Evolutionary conservation across 2,329 filamentous ascomycete species (phyloP), one percentile per base, ranked within the genome.

Genomic region (Biscogniauxia mediterranea): DNA sequence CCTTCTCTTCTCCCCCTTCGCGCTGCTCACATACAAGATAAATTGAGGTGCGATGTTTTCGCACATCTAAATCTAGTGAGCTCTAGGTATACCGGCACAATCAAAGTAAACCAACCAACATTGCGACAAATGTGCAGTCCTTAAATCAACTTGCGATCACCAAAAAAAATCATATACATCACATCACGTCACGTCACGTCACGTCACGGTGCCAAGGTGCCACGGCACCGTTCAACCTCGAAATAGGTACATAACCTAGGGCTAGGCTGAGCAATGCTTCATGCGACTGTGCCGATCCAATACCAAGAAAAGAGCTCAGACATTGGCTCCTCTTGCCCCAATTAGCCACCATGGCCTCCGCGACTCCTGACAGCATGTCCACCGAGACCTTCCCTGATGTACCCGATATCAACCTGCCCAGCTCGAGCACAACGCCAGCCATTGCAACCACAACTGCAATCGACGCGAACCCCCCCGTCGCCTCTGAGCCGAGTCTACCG

Each of bases 301-400:
- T n/a, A 46, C 11, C 28, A 2, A 13, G 23, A 23, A 38, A 38
- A 6, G 3, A 38, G 17, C 49, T 6, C 32, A n/a, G 11, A 20
- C 7, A 20, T 32, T 49, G 20, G 15, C 17, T 19, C 21, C 25
- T 13, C 13, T 50, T n/a, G 15, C 17, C 11, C 20, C 3, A 19
- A 32, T 21, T 9, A 32, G n/a, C 46, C 23, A 61, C 25, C 49
- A 71, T 71, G 68, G 64, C 68, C 26, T 58, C 46, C 11, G 19
- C 28, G 21, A 69, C 68, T 19, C 68, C 63, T 19, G 58, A 63
- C 28, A 68, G 65, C 28, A 64, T 66, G 52, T 57, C 62, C 20
- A 66, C 64, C 20, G 66, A 73, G 57, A 60, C 56, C 19, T 70
- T 68, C 50, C 67, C 70, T 21, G 61, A 64, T 21, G 57, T 63